Conservation (phyloP, 768 basidiomycete genomes). For the Agrocybe pediades region DNA sequence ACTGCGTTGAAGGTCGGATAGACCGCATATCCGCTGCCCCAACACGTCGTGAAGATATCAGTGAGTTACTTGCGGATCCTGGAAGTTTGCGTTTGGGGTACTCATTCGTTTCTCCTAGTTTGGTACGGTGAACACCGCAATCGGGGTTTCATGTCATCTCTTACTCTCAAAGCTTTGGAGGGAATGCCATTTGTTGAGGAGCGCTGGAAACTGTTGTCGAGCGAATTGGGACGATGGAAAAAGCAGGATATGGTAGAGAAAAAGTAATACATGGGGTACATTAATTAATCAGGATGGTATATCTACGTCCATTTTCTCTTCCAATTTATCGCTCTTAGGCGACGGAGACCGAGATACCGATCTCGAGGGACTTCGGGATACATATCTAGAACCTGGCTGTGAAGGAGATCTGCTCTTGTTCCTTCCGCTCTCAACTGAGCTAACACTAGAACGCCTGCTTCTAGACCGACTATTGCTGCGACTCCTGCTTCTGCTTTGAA, state of each 20-base stretch:
- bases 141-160: slow-evolving; percentile 72
- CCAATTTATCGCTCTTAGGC: slow-evolving; percentile 47
- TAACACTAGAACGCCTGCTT: slow-evolving; percentile 12
- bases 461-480: slow-evolving; percentile 28
- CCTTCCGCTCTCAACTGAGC: slow-evolving; percentile 18
- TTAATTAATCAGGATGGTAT: slow-evolving; percentile 5
- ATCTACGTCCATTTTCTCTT: slow-evolving; percentile 47
- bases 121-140: slow-evolving; percentile 80
- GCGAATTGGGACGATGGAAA: slow-evolving; percentile 60
- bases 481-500: slow-evolving; percentile 28
- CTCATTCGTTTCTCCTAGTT: slow-evolving; percentile 38
- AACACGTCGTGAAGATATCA: slow-evolving; percentile 82
- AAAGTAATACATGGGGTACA: slow-evolving; percentile 35
- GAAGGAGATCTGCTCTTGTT: slow-evolving; percentile 37
- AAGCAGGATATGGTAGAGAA: slow-evolving; percentile 43
- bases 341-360: slow-evolving; percentile 48
- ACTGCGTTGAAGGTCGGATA: slow-evolving; percentile 70
- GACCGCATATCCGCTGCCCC: slow-evolving; percentile 79
- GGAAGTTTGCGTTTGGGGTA: neutral
- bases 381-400: slow-evolving; percentile 55
- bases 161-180: slow-evolving; percentile 53
- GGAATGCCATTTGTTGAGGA: slow-evolving; percentile 63
- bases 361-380: slow-evolving; percentile 66
- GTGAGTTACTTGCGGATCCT: slow-evolving; percentile 44
- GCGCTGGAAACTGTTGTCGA: slow-evolving; percentile 67